Evolutionary conservation across 2,329 filamentous ascomycete genomes (phyloP).

Genomic region (Chalara sp.): DNA sequence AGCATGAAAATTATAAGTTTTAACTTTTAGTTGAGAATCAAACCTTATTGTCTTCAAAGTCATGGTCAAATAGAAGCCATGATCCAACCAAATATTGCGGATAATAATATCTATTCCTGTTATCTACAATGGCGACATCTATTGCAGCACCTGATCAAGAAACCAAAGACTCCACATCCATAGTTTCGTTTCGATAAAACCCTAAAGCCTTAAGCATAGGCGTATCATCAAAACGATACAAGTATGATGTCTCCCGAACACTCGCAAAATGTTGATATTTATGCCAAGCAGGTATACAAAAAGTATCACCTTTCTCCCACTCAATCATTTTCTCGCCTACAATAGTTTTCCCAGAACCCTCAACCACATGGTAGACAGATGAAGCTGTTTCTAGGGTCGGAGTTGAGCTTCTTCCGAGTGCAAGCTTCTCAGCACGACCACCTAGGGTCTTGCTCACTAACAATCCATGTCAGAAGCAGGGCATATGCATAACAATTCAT

Average conservation of each 20-base stretch:
- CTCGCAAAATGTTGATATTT: constrained; percentile 40
- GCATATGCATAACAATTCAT: constrained; percentile 27
- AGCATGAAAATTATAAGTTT: no score
- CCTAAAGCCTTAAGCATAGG: constrained; percentile 46
- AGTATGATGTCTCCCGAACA: constrained; percentile 32
- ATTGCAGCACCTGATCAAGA: no score
- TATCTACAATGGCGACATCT: no score
- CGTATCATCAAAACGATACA: constrained; percentile 48
- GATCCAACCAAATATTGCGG: no score
- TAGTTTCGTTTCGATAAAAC: constrained; percentile 36
- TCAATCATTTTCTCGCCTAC: constrained; percentile 31
- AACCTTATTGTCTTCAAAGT: no score
- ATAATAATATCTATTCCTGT: no score
- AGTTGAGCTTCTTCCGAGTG: constrained; percentile 30
- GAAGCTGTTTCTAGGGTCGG: constrained; percentile 42
- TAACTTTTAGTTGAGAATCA: no score
- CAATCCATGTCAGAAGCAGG: no score
- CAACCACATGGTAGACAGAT: constrained; percentile 45
- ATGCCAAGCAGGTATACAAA: constrained; percentile 47
- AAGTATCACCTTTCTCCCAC: constrained; percentile 47
- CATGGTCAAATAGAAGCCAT: no score
- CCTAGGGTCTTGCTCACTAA: constrained; percentile 34
- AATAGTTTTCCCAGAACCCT: constrained; percentile 35
- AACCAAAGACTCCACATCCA: not conserved
- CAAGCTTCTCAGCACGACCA: constrained; percentile 38